Evolutionary conservation across 768 basidiomycete genomes (phyloP), one percentile per base, ranked within the genome.

Genomic region (Kwoniella dejecticola): DNA sequence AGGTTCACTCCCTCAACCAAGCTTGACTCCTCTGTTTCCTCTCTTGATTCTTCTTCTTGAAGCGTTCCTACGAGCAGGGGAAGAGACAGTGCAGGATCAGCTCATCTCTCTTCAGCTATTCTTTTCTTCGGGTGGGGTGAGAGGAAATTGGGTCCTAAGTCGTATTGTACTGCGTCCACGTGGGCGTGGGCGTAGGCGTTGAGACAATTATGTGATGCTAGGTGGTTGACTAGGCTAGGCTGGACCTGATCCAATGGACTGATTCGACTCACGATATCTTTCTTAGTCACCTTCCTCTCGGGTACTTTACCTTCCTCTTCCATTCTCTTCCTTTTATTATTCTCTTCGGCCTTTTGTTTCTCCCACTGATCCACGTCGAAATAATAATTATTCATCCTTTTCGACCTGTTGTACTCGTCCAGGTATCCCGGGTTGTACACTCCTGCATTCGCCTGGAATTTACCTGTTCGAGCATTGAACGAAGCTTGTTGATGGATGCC

Each of bases 351-450:
- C 54, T 57, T 72, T 60, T 72, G 52, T 57, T 60, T 53, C 52
- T 78, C 77, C 77, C 77, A 78, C 19, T 64, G 70, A 5, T 74
- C 69, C n/a, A 74, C 72, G 66, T 78, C 77, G 49, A 78, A 78
- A 59, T 72, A 78, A 38, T 70, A 69, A 31, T 50, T 72, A 27
- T 69, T 72, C 70, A 77, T 75, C 45, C 77, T 44, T 60, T 73
- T 75, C 19, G 68, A 65, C 19, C 76, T 42, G 47, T 74, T 75
- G 30, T 74, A 75, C 49, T 77, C 75, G 45, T 71, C 71, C 26
- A 78, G 47, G 64, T 77, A 72, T 42, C 72, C 77, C 2, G 70
- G 66, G 15, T 36, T 36, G 15, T 36, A 7, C 7, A 7, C 15
- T 10, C 65, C 71, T 50, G 72, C 74, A 26, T 58, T 50, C 38